Conservation (phyloP, 208 protist species). For the Zelonia costaricensis region DNA sequence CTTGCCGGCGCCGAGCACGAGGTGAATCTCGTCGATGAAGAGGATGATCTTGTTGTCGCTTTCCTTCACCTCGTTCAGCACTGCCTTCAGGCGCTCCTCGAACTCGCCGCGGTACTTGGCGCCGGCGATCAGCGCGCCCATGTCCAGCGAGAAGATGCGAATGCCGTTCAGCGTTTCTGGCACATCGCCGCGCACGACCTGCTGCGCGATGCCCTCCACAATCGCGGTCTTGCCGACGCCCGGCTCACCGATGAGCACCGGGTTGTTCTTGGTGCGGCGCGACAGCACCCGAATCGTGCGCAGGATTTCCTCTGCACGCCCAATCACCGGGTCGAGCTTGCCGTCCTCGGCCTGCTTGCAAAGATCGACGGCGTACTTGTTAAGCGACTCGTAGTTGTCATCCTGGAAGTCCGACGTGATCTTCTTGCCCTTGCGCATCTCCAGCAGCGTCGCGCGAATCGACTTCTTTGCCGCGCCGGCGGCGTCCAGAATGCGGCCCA, state of each 20-base stretch:
- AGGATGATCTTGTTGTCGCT: slow-evolving; percentile 97
- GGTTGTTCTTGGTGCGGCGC: slow-evolving; percentile 99
- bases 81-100: slow-evolving; percentile 99
- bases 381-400: slow-evolving; percentile 92
- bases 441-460: slow-evolving; percentile 62
- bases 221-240: slow-evolving; percentile 95
- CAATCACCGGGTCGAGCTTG: slow-evolving; percentile 98
- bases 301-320: slow-evolving; percentile 98
- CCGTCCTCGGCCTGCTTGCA: slow-evolving; percentile 93
- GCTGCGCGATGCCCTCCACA: slow-evolving; percentile 93
- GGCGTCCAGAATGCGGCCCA: slow-evolving; percentile 61
- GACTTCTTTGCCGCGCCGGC: slow-evolving; percentile 60
- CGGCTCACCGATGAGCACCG: slow-evolving; percentile 98
- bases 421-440: slow-evolving; percentile 87
- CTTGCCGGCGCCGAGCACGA: slow-evolving; percentile 97
- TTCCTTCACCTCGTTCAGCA: slow-evolving; percentile 98
- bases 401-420: slow-evolving; percentile 80
- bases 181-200: slow-evolving; percentile 93
- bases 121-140: slow-evolving; percentile 98
- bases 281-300: slow-evolving; percentile 97
- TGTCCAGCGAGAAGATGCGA: slow-evolving; percentile 95
- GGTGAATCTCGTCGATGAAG: slow-evolving; percentile 99
- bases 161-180: slow-evolving; percentile 88
- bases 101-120: slow-evolving; percentile 99
- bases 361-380: slow-evolving; percentile 97